A percentile compares a stretch with the other conserved stretches of the same genome.
phyloP scores from a whole-genome alignment of 371 early-diverging fungal genomes.

The Thermomucor indicae-seudaticae region DNA sequence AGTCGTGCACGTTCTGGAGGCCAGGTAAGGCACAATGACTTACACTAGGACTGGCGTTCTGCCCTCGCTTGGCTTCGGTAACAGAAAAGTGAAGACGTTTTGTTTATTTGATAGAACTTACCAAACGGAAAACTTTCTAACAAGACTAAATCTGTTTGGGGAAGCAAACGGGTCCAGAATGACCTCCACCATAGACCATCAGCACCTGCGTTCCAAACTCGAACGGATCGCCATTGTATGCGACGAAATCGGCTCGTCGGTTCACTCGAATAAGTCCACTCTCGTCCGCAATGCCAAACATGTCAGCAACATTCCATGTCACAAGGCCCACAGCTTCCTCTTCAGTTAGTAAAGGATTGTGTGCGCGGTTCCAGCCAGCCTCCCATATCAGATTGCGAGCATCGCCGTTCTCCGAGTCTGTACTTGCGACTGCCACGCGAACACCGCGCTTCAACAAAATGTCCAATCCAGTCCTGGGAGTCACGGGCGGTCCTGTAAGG shows the following conservation, averaged over 20 bases:
- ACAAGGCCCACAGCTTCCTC: conserved; percentile 69
- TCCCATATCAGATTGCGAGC: conserved; percentile 73
- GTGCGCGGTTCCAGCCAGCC: conserved; percentile 55
- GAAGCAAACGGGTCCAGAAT: conserved; percentile 37
- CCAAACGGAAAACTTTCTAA: no score
- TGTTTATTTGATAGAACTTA: no score
- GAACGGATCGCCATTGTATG: conserved; percentile 54
- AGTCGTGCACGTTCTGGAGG: no score
- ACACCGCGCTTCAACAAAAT: conserved; percentile 59
- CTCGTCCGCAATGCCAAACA: conserved; percentile 41
- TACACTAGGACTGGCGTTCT: no score
- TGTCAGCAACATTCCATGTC: conserved; percentile 73
- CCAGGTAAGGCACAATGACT: no score
- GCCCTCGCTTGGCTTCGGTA: no score
- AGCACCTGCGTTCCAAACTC: conserved; percentile 55
- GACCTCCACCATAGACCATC: conserved; percentile 54
- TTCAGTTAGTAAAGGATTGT: conserved; percentile 27
- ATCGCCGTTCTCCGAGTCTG: conserved; percentile 54
- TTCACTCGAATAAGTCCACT: conserved; percentile 22
- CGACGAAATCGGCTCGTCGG: conserved; percentile 40
- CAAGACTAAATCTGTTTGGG: conserved; percentile 28
- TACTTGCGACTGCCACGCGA: conserved; percentile 54
- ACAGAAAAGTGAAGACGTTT: no score
- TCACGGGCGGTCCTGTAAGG: conserved; percentile 53
- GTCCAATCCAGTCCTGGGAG: conserved; percentile 50